These are phyloP conservation scores for Kwoniella mangroviensis DNA, from an alignment of 768 basidiomycete species.

Conservation along the genomic window DNA sequence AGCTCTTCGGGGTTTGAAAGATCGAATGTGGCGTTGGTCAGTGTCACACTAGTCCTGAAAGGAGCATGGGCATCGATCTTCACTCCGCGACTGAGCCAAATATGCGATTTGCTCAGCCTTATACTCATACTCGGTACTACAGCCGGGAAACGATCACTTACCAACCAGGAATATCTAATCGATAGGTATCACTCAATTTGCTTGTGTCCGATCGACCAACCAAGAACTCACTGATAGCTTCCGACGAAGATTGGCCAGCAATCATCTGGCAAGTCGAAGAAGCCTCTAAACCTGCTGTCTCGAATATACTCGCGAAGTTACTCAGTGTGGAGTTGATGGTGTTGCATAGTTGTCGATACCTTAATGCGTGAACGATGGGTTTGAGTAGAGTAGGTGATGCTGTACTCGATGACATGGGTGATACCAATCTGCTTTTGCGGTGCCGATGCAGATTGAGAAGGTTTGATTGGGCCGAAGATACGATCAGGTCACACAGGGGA, in stretches of 20 bases:
- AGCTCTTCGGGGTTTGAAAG: constrained; percentile 34
- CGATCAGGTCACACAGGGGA: constrained; percentile 36
- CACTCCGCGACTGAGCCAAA: constrained; percentile 29
- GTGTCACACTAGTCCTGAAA: constrained; percentile 20
- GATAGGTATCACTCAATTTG: neutral
- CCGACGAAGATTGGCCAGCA: neutral
- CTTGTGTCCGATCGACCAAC: neutral
- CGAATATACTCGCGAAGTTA: constrained; percentile 28
- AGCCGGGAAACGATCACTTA: constrained; percentile 2
- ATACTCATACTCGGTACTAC: constrained; percentile 3
- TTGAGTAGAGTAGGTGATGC: constrained; percentile 26
- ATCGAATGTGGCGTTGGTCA: constrained; percentile 38
- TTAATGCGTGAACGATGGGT: constrained; percentile 38
- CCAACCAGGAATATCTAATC: constrained; percentile 14
- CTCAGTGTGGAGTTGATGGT: constrained; percentile 20
- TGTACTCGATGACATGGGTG: constrained; percentile 1
- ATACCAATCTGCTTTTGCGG: constrained; percentile 32
- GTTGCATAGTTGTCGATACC: constrained; percentile 22
- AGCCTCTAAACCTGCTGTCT: constrained; percentile 18
- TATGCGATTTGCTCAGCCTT: neutral
- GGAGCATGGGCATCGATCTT: constrained; percentile 21
- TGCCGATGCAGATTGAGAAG: constrained; percentile 37
- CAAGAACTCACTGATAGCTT: neutral
- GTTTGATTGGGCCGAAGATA: constrained; percentile 27
- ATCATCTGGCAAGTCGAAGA: neutral